Conservation (phyloP, 192 early-diverging fungal species). For the Podila horticola region DNA sequence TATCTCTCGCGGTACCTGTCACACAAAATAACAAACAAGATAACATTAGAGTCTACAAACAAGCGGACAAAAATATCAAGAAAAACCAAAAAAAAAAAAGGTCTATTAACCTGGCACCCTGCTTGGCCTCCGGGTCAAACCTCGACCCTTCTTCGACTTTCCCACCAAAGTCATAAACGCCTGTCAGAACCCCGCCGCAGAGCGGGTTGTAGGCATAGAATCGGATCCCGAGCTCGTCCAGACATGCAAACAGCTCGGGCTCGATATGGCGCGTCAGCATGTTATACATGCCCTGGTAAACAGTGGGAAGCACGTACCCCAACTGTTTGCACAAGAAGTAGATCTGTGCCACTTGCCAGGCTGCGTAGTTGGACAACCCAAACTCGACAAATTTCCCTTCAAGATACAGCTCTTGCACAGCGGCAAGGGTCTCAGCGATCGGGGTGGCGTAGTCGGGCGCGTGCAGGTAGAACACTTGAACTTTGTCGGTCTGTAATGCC, state of each 20-base stretch:
- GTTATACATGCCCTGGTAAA: slow-evolving; percentile 57
- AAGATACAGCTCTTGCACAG: slow-evolving; percentile 67
- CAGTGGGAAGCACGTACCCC: slow-evolving; percentile 47
- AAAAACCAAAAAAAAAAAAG: neutral
- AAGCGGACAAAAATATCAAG: slow-evolving; percentile 8
- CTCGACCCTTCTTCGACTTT: slow-evolving; percentile 47
- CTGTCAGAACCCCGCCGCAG: slow-evolving; percentile 59
- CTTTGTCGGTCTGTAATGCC: slow-evolving; percentile 59
- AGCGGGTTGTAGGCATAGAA: slow-evolving; percentile 78
- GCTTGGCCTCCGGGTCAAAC: slow-evolving; percentile 44
- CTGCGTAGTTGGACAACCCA: slow-evolving; percentile 51
- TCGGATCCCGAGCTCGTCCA: slow-evolving; percentile 63
- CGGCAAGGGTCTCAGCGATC: slow-evolving; percentile 61
- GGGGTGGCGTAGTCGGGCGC: slow-evolving; percentile 70
- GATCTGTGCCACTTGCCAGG: slow-evolving; percentile 50
- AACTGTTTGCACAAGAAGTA: slow-evolving; percentile 49
- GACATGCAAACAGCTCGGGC: slow-evolving; percentile 68
- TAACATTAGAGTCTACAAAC: neutral
- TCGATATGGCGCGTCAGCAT: slow-evolving; percentile 57
- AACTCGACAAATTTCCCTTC: slow-evolving; percentile 60
- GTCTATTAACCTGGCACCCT: slow-evolving; percentile 41
- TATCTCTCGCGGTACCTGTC: slow-evolving; percentile 55
- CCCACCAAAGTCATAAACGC: slow-evolving; percentile 18
- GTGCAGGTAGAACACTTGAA: slow-evolving; percentile 76
- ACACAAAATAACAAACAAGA: neutral